A percentile compares a stretch with the other conserved stretches of the same genome.
Conservation (phyloP, 192 early-diverging fungal genomes). For the Coemansia sp. region DNA sequence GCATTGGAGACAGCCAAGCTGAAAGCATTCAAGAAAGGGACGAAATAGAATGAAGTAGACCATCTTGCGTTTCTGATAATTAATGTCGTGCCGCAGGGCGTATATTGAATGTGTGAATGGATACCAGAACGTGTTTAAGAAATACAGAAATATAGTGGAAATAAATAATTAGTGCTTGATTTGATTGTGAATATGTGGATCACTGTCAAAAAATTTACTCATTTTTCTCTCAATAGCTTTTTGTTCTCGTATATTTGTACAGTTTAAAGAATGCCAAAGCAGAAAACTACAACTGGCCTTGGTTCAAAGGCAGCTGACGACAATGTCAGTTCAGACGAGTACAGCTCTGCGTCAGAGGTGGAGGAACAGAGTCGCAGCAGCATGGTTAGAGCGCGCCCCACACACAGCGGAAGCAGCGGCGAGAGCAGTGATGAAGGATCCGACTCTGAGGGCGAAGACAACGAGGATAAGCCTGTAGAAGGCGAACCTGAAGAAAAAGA, state of each 20-base stretch:
- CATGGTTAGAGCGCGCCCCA: conserved; percentile 2
- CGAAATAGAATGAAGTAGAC: not conserved
- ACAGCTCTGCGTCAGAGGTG: conserved; percentile 1
- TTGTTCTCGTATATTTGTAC: not conserved
- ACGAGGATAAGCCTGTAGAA: not conserved
- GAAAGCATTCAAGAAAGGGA: not conserved
- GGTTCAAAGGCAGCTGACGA: not conserved
- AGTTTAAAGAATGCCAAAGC: not conserved
- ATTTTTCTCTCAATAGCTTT: not conserved
- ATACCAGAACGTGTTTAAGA: too few species aligned
- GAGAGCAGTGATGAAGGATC: not conserved
- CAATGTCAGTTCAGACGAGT: not conserved
- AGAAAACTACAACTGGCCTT: not conserved
- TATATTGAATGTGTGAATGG: too few species aligned
- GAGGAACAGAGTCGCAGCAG: conserved; percentile 17
- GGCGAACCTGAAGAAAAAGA: not conserved
- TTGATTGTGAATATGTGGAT: too few species aligned
- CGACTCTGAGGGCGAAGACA: not conserved
- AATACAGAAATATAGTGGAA: too few species aligned
- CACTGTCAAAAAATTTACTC: not conserved
- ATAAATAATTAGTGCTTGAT: too few species aligned
- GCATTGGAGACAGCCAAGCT: conserved; percentile 35
- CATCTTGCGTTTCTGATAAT: too few species aligned
- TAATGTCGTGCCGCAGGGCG: too few species aligned
- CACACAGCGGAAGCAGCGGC: not conserved